phyloP scores from a whole-genome alignment of 2,329 filamentous ascomycete genomes.

The Microthyrium microscopicum region DNA sequence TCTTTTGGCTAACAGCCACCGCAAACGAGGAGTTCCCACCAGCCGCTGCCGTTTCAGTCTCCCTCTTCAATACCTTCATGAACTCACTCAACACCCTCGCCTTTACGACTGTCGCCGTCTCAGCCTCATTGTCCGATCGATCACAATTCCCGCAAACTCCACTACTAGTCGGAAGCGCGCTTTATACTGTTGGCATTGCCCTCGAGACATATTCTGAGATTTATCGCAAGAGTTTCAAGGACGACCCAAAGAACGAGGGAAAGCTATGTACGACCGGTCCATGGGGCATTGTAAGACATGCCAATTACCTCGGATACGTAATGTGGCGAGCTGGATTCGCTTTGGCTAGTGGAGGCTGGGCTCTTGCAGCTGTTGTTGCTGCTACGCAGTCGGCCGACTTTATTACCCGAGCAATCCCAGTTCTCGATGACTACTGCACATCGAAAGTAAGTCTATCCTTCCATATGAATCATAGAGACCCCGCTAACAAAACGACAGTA shows the following conservation, averaged over 20 bases:
- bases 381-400: slow-evolving; percentile 31
- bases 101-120: slow-evolving; percentile 33
- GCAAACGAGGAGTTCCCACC: slow-evolving; percentile 35
- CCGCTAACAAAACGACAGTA: slow-evolving; percentile 6
- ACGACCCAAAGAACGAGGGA: slow-evolving; percentile 33
- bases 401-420: slow-evolving; percentile 25
- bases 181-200: slow-evolving; percentile 36
- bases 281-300: slow-evolving; percentile 32
- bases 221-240: slow-evolving; percentile 38
- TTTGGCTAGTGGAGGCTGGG: slow-evolving; percentile 30
- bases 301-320: slow-evolving; percentile 38
- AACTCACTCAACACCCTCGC: slow-evolving; percentile 41
- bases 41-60: slow-evolving; percentile 25
- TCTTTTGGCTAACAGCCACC: slow-evolving; percentile 33
- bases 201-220: slow-evolving; percentile 40
- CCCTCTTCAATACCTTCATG: slow-evolving; percentile 35
- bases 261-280: slow-evolving; percentile 34
- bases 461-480: background rate
- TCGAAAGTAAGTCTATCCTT: slow-evolving; percentile 6
- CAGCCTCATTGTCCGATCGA: slow-evolving; percentile 23
- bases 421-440: slow-evolving; percentile 33
- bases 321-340: slow-evolving; percentile 35
- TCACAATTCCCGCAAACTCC: slow-evolving; percentile 22
- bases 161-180: slow-evolving; percentile 29
- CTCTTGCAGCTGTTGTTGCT: slow-evolving; percentile 24